phyloP scores from a whole-genome alignment of 208 protist genomes.

The Leishmania tarentolae region DNA sequence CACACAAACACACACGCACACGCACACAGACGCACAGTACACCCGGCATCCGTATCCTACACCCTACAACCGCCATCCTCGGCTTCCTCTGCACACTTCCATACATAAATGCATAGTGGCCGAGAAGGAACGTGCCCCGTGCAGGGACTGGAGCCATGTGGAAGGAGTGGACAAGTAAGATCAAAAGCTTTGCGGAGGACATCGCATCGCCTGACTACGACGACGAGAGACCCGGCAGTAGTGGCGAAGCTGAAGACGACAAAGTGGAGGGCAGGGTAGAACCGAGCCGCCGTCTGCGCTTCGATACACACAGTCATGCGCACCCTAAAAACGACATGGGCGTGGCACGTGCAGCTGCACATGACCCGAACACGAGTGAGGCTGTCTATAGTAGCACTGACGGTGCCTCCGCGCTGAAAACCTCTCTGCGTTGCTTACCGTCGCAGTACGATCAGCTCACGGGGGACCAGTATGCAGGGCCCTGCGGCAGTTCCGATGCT shows the following conservation, averaged over 20 bases:
- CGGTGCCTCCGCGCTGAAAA: neutral
- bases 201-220: slow-evolving; percentile 70
- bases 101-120: neutral
- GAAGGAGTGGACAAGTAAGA: slow-evolving; percentile 60
- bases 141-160: slow-evolving; percentile 35
- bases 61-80: neutral
- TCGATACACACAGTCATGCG: neutral
- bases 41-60: neutral
- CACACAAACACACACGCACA: neutral
- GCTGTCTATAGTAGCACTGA: neutral
- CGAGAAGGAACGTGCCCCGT: neutral
- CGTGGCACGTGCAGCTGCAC: neutral
- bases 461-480: neutral
- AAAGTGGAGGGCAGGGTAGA: neutral
- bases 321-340: neutral
- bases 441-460: slow-evolving; percentile 12
- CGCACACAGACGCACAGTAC: neutral
- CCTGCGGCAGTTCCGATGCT: neutral
- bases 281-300: neutral
- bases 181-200: slow-evolving; percentile 79
- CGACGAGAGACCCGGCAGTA: slow-evolving; percentile 23
- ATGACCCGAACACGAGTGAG: neutral
- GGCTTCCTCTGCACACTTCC: neutral
- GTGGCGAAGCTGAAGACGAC: neutral
- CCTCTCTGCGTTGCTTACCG: neutral